phyloP scores from a whole-genome alignment of 2,329 filamentous ascomycete genomes.

The Pseudogymnoascus sp. region DNA sequence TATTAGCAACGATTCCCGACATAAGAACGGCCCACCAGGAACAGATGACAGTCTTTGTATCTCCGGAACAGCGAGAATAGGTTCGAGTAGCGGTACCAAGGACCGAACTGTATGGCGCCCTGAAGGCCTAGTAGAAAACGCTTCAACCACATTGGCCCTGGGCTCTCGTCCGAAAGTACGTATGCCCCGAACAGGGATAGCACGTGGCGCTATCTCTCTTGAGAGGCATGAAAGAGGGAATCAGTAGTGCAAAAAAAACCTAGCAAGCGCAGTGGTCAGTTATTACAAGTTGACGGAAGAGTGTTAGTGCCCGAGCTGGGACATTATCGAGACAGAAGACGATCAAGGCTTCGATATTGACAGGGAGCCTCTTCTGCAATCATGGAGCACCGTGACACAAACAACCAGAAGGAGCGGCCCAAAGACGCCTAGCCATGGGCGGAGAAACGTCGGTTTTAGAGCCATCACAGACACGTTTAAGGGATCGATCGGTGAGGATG shows the following conservation, averaged over 20 bases:
- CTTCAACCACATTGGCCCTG: constrained; percentile 1
- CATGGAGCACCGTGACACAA: not conserved
- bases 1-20: constrained; percentile 1
- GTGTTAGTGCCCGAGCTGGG: constrained; percentile 7
- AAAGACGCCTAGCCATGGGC: not conserved
- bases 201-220: constrained; percentile 6
- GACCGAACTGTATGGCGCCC: not conserved
- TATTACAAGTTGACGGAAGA: constrained; percentile 8
- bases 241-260: constrained; percentile 5
- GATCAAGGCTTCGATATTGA: constrained; percentile 6
- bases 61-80: constrained; percentile 3
- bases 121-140: not conserved
- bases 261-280: constrained; percentile 3
- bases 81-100: constrained; percentile 2
- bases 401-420: not conserved
- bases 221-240: not conserved
- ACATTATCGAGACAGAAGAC: constrained; percentile 4
- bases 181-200: constrained; percentile 6
- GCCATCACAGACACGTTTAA: not conserved
- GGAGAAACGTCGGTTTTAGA: not conserved
- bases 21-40: constrained; percentile 1
- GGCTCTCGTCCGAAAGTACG: constrained; percentile 3
- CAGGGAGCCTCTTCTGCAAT: not conserved
- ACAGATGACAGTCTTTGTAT: constrained; percentile 4
- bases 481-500: not conserved